Conservation (phyloP, 2,329 filamentous ascomycete genomes). For the Epicoccum sorghinum region DNA sequence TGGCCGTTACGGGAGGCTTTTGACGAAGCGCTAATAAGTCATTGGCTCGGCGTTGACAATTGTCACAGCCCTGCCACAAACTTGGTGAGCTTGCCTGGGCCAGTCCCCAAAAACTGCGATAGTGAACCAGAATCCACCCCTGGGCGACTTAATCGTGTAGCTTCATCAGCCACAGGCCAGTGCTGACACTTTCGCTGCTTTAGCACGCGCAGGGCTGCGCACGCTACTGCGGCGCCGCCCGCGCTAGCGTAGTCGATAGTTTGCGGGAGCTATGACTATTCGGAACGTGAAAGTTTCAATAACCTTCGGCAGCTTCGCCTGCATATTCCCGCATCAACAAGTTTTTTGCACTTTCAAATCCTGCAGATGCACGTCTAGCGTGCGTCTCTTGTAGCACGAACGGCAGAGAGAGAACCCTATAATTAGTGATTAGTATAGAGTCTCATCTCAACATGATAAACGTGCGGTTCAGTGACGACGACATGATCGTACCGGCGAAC, state of each 20-base stretch:
- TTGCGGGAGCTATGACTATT: constrained; percentile 7
- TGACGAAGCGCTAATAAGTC: background rate
- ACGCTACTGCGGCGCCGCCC: constrained; percentile 19
- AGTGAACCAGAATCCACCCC: constrained; percentile 5
- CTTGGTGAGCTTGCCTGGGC: background rate
- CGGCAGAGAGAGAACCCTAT: constrained; percentile 7
- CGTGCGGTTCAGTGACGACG: constrained; percentile 1
- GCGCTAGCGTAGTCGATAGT: constrained; percentile 14
- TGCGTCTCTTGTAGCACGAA: background rate
- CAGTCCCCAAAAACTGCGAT: constrained; percentile 1
- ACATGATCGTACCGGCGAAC: background rate
- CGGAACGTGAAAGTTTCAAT: constrained; percentile 8
- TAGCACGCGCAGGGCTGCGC: constrained; percentile 5
- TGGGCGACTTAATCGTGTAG: constrained; percentile 8
- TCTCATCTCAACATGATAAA: constrained; percentile 8
- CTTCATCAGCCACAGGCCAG: constrained; percentile 15
- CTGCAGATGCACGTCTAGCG: constrained; percentile 10
- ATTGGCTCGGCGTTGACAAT: constrained; percentile 2
- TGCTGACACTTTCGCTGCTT: constrained; percentile 7
- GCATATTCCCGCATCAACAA: constrained; percentile 13
- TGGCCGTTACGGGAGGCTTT: constrained; percentile 5
- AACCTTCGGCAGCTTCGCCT: constrained; percentile 4
- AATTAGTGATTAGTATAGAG: constrained; percentile 3
- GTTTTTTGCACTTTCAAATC: constrained; percentile 4
- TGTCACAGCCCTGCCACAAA: constrained; percentile 5